Conservation (phyloP, 345 rosid species). For the Dipteronia sinensis region DNA sequence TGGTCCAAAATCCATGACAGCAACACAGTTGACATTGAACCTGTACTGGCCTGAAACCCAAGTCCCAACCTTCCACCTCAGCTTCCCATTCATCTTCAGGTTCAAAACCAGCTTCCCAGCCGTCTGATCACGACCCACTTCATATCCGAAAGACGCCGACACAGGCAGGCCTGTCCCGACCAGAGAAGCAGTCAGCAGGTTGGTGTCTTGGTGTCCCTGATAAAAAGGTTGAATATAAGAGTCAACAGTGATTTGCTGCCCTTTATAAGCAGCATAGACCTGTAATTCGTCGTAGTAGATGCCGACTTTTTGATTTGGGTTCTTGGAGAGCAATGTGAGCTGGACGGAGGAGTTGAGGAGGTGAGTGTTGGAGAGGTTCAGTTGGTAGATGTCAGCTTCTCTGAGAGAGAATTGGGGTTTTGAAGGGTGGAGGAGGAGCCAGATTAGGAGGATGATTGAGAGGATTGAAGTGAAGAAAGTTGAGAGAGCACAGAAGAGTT, state of each 20-base stretch:
- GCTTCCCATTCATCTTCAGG: slow-evolving; percentile 63
- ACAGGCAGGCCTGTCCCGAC: slow-evolving; percentile 63
- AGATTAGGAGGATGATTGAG: slow-evolving; percentile 53
- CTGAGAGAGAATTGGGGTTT: slow-evolving; percentile 74
- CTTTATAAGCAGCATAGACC: slow-evolving; percentile 64
- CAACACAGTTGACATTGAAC: slow-evolving; percentile 64
- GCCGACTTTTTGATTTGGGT: slow-evolving; percentile 75
- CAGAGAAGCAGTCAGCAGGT: slow-evolving; percentile 64
- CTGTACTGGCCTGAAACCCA: slow-evolving; percentile 81
- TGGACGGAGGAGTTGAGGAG: slow-evolving; percentile 84
- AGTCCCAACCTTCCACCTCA: slow-evolving; percentile 83
- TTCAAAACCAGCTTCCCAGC: slow-evolving; percentile 55
- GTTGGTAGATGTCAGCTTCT: slow-evolving; percentile 61
- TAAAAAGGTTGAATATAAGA: slow-evolving; percentile 71
- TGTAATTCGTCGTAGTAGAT: slow-evolving; percentile 77
- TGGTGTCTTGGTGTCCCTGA: slow-evolving; percentile 67
- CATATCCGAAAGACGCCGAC: slow-evolving; percentile 61
- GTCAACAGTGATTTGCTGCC: slow-evolving; percentile 74
- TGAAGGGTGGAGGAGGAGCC: slow-evolving; percentile 76
- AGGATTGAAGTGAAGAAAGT: slow-evolving; percentile 52
- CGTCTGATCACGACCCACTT: slow-evolving; percentile 58
- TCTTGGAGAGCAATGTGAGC: slow-evolving; percentile 59
- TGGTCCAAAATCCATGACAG: slow-evolving; percentile 60
- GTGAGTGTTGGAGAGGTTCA: slow-evolving; percentile 63
- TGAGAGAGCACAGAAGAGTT: slow-evolving; percentile 54